Percentiles rank a stretch among this genome's conserved stretches.
These are phyloP conservation scores for Lentinula edodes DNA, from an alignment of 768 basidiomycete species.

Conservation along the genomic window DNA sequence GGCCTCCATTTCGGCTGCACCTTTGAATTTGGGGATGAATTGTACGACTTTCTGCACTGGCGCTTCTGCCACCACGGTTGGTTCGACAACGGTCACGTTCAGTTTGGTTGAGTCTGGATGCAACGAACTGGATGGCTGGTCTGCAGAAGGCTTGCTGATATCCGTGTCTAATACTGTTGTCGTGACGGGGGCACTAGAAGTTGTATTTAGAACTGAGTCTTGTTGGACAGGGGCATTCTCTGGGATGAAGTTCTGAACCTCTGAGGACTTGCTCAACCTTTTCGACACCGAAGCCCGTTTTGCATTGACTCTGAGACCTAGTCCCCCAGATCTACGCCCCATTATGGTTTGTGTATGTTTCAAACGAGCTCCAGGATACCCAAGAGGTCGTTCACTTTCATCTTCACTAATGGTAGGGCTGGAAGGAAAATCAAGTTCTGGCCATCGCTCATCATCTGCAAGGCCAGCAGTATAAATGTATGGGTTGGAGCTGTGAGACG, in stretches of 20 bases:
- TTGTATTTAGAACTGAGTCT: slow-evolving; percentile 6
- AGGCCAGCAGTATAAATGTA: slow-evolving; percentile 78
- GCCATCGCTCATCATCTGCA: slow-evolving; percentile 78
- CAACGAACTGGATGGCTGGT: neutral
- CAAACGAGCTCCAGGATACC: slow-evolving; percentile 51
- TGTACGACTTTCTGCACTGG: slow-evolving; percentile 47
- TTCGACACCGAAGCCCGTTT: slow-evolving; percentile 51
- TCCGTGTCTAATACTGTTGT: slow-evolving; percentile 15
- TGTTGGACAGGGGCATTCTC: slow-evolving; percentile 28
- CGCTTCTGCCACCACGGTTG: slow-evolving; percentile 30
- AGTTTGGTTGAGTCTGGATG: slow-evolving; percentile 16
- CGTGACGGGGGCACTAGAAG: slow-evolving; percentile 2
- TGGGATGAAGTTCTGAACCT: slow-evolving; percentile 31
- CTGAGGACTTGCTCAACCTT: slow-evolving; percentile 32
- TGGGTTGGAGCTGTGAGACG: slow-evolving; percentile 68
- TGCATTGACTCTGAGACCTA: slow-evolving; percentile 74
- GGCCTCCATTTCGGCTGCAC: slow-evolving; percentile 83
- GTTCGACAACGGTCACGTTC: slow-evolving; percentile 34
- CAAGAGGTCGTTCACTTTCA: slow-evolving; percentile 47
- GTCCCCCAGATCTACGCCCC: slow-evolving; percentile 62
- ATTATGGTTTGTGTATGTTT: slow-evolving; percentile 90
- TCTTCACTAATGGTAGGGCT: slow-evolving; percentile 73
- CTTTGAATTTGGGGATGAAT: slow-evolving; percentile 76
- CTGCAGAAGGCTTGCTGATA: slow-evolving; percentile 5
- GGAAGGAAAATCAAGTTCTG: slow-evolving; percentile 64